phyloP scores from a whole-genome alignment of 1,139 yeast species.

The Saccharomyces hybrid region DNA sequence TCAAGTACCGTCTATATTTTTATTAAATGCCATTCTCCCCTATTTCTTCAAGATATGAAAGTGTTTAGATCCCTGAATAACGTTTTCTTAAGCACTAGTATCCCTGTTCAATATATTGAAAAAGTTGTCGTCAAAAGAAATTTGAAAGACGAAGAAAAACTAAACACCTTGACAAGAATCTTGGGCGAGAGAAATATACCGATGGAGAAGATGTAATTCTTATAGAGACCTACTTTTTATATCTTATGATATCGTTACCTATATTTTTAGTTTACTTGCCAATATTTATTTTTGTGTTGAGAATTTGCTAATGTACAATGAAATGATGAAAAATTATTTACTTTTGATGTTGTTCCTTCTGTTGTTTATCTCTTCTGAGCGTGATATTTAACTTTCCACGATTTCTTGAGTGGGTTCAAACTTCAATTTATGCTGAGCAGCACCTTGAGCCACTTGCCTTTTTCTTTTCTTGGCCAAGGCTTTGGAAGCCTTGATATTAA shows the following conservation, averaged over 20 bases:
- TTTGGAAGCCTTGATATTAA: slow-evolving; percentile 68
- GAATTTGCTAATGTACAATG: too few relatives aligned
- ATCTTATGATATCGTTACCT: too few relatives aligned
- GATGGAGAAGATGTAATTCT: slow-evolving; percentile 2
- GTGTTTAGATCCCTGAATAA: slow-evolving; percentile 57
- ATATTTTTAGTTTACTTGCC: too few relatives aligned
- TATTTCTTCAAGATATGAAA: slow-evolving; percentile 39
- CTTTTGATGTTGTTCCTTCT: too few relatives aligned
- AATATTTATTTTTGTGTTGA: background rate
- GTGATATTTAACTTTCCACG: slow-evolving; percentile 10
- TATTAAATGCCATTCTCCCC: slow-evolving; percentile 42
- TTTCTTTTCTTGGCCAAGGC: slow-evolving; percentile 40
- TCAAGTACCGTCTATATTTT: slow-evolving; percentile 54
- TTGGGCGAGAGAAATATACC: slow-evolving; percentile 3
- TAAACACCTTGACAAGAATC: slow-evolving; percentile 1
- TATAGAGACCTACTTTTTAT: background rate
- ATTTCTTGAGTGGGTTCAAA: slow-evolving; percentile 22
- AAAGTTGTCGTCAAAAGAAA: slow-evolving; percentile 29
- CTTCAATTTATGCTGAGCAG: slow-evolving; percentile 9
- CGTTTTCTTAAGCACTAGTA: slow-evolving; percentile 64
- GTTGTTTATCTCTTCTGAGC: too few relatives aligned
- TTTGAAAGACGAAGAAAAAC: slow-evolving; percentile 1
- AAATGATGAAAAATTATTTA: too few relatives aligned
- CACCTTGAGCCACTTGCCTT: slow-evolving; percentile 18
- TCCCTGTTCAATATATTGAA: slow-evolving; percentile 42